Evolutionary conservation across 305 asterid genomes (phyloP).

Genomic region (Fraxinus sp.): DNA sequence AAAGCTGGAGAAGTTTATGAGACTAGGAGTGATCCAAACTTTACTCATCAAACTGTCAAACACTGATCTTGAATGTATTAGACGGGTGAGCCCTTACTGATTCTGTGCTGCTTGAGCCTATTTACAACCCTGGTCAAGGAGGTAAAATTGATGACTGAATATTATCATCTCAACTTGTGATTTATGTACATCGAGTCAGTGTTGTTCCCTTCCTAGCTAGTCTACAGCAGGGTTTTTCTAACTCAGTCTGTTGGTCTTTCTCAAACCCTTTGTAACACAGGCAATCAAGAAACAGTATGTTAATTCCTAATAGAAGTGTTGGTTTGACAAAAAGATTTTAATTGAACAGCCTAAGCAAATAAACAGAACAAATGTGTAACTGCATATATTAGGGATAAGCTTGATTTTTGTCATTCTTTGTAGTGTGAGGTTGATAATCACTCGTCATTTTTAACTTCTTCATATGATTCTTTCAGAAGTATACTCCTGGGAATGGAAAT

Average conservation of each 20-base stretch:
- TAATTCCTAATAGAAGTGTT: background rate
- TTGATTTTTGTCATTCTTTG: background rate
- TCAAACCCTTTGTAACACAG: background rate
- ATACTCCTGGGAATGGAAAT: slow-evolving; percentile 48
- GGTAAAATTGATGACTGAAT: background rate
- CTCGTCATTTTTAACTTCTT: slow-evolving; percentile 2
- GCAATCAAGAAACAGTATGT: background rate
- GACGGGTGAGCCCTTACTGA: background rate
- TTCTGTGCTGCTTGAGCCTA: background rate
- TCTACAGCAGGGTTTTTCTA: background rate
- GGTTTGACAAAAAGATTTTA: background rate
- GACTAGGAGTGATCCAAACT: background rate
- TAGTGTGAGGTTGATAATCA: background rate
- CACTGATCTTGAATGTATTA: background rate
- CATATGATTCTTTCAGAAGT: slow-evolving; percentile 37
- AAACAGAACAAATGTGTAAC: background rate
- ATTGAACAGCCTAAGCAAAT: slow-evolving; percentile 3
- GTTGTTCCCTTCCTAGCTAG: background rate
- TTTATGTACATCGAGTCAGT: background rate
- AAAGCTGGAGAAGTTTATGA: background rate
- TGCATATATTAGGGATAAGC: background rate
- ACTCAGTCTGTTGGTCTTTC: background rate
- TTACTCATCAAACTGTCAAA: background rate
- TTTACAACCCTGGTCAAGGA: background rate
- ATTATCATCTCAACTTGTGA: background rate